Evolutionary conservation across 345 rosid species (phyloP), one percentile per base, ranked within the genome.

Genomic region (Eucalyptus sp.): DNA sequence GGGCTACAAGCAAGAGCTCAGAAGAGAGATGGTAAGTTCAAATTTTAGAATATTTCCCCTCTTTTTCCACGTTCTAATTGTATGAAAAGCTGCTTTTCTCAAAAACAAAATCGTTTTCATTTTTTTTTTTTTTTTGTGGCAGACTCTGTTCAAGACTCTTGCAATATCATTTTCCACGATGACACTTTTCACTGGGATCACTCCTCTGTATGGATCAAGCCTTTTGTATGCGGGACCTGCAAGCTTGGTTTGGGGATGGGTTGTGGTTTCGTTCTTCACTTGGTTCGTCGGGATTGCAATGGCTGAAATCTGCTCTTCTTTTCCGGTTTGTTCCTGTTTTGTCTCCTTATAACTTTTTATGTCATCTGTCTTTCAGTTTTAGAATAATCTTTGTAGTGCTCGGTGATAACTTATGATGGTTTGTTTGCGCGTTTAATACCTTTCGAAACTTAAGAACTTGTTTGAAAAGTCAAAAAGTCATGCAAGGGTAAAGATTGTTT

Each of bases 271-370:
- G 14, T 94, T 93, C 94, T 94, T 95, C 93, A 94, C 96, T 62
- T 94, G 94, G 92, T 93, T 94, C 89, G 94, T 94, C 48, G 94
- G 95, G 29, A 86, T 95, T 71, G 93, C 96, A 13, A 94, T 95
- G 96, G 94, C 96, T 56, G 96, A 95, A 92, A 94, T 95, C 90
- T 95, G 96, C 83, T 95, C 96, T 79, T 95, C 96, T 88, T 95
- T 95, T 51, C 96, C 96, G 25, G 96, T 94, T 76, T 52, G 92
- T 86, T 27, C 50, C 81, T 87, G 41, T 16, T 56, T 56, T 56
- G 62, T 56, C 33, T 51, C 33, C 54, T 10, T 37, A 18, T 2
- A 37, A n/a, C 2, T 56, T 15, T 7, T 29, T 81, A 50, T 76
- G n/a, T 33, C 51, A 18, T 48, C 11, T n/a, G 79, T 76, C 10